Conservation (phyloP, 1,284 basidiomycete species). For the Trichosporon asahii region DNA sequence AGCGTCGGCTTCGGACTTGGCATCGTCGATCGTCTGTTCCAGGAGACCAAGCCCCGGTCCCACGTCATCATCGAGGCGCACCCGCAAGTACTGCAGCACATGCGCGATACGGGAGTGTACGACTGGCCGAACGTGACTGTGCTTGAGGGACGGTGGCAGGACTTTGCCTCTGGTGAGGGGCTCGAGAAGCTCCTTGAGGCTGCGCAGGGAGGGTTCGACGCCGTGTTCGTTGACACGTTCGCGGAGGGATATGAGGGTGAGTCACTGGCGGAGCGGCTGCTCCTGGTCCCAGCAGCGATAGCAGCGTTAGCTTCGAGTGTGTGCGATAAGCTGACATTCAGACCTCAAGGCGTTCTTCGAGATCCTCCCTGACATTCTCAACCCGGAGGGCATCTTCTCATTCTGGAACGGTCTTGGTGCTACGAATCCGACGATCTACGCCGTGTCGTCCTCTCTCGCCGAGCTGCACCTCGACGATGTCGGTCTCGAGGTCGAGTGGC, state of each 20-base stretch:
- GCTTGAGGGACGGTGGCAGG: conserved; percentile 90
- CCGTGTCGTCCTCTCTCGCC: conserved; percentile 81
- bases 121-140: conserved; percentile 72
- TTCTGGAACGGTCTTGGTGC: conserved; percentile 98
- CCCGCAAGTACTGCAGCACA: conserved; percentile 77
- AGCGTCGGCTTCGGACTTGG: conserved; percentile 95
- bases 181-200: conserved; percentile 42
- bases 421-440: conserved; percentile 84
- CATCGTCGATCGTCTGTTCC: conserved; percentile 83
- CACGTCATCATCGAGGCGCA: conserved; percentile 97
- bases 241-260: conserved; percentile 76
- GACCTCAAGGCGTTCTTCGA: conserved; percentile 82
- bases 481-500: conserved; percentile 57
- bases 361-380: conserved; percentile 73
- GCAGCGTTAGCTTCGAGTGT: no score
- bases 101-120: conserved; percentile 72
- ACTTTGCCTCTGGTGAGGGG: conserved; percentile 57
- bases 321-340: conserved; percentile 34
- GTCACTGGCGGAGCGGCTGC: conserved; percentile 21
- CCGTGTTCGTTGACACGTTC: conserved; percentile 93
- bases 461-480: conserved; percentile 81
- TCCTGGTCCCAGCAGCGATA: no score
- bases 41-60: conserved; percentile 56
- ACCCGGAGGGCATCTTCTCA: conserved; percentile 75
- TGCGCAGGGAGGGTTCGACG: conserved; percentile 66